These are phyloP conservation scores for Talaromyces verruculosus DNA, from an alignment of 2,329 filamentous ascomycete genomes.

Conservation along the genomic window DNA sequence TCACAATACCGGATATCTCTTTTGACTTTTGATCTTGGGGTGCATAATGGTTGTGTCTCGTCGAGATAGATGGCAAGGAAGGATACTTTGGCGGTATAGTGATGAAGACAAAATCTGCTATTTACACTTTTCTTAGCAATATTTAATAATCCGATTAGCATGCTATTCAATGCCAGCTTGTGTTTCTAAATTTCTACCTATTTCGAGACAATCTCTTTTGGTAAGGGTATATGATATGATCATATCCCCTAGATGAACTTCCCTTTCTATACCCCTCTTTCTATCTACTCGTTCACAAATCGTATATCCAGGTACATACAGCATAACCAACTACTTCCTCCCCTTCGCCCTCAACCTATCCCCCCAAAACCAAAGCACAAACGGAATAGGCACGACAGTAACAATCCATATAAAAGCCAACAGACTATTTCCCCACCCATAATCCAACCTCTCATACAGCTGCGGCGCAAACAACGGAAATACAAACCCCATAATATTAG, in stretches of 20 bases:
- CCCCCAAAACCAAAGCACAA: constrained; percentile 39
- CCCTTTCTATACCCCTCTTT: background rate
- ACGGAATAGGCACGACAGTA: constrained; percentile 42
- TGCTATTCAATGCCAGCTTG: background rate
- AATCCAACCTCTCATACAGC: constrained; percentile 49
- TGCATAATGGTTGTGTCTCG: background rate
- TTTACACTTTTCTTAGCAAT: background rate
- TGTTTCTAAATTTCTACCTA: background rate
- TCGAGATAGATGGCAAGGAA: background rate
- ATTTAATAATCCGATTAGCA: constrained; percentile 5
- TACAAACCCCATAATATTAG: constrained; percentile 57
- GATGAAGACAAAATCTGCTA: constrained; percentile 1
- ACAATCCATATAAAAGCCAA: constrained; percentile 57
- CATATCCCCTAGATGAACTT: background rate
- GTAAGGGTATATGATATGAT: background rate
- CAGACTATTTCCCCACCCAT: constrained; percentile 55
- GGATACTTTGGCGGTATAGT: background rate
- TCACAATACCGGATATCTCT: background rate
- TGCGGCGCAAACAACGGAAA: constrained; percentile 61
- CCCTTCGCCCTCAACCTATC: constrained; percentile 27
- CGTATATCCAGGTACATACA: too few species aligned
- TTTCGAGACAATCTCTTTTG: background rate
- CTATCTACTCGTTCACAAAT: background rate
- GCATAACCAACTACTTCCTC: background rate
- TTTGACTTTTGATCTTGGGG: background rate